phyloP scores from a whole-genome alignment of 106 monocot species.

The Allium sativum region DNA sequence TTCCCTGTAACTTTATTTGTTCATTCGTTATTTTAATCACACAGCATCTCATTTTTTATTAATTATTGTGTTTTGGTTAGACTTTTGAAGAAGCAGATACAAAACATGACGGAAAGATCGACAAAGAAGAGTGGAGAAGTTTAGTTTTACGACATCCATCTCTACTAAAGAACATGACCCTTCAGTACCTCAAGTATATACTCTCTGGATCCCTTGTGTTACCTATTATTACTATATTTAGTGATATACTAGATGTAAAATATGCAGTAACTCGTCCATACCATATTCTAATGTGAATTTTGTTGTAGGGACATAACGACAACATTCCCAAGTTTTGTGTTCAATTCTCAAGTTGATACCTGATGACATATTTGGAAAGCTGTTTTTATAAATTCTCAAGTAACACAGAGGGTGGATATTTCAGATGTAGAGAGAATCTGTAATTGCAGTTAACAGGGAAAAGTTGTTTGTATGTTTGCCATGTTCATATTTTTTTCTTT shows the following conservation, averaged over 20 bases:
- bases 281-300: neutral
- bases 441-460: too few species aligned
- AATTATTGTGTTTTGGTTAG: slow-evolving; percentile 17
- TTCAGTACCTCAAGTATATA: slow-evolving; percentile 80
- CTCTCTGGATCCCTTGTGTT: neutral
- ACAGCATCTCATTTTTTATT: neutral
- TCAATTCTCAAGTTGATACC: slow-evolving; percentile 56
- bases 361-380: slow-evolving; percentile 6
- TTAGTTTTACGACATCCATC: slow-evolving; percentile 87
- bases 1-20: too few species aligned
- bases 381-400: neutral
- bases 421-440: too few species aligned
- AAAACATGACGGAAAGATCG: slow-evolving; percentile 95
- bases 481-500: too few species aligned
- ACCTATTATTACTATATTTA: neutral
- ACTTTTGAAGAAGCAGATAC: slow-evolving; percentile 98
- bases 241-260: neutral
- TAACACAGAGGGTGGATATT: too few species aligned
- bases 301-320: slow-evolving; percentile 56
- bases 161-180: slow-evolving; percentile 94
- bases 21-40: too few species aligned
- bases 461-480: too few species aligned
- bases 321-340: slow-evolving; percentile 66
- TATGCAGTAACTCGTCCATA: neutral
- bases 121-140: slow-evolving; percentile 96